Conservation (phyloP, 2,329 filamentous ascomycete genomes). For the Leptographium galeiforme region DNA sequence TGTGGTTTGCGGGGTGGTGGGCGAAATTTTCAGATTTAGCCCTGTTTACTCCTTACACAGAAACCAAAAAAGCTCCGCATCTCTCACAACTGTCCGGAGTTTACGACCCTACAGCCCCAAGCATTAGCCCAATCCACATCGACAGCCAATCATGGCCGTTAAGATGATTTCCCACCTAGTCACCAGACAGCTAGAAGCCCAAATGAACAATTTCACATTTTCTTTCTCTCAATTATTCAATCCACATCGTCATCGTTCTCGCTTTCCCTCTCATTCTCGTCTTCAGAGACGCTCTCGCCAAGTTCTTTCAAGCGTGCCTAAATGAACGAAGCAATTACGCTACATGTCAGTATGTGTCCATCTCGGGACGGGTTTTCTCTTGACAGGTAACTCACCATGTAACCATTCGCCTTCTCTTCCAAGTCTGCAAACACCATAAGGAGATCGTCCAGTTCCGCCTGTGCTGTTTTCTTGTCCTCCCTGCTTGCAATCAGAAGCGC, state of each 20-base stretch:
- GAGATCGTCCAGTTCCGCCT: constrained; percentile 67
- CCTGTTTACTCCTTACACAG: neutral
- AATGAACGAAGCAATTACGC: neutral
- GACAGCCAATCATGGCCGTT: neutral
- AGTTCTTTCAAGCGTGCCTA: constrained; percentile 49
- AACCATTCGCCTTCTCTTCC: constrained; percentile 61
- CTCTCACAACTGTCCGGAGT: neutral
- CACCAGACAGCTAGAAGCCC: neutral
- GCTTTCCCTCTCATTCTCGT: constrained; percentile 52
- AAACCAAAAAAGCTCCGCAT: neutral
- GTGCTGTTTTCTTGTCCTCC: constrained; percentile 47
- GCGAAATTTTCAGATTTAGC: neutral
- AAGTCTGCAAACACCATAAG: constrained; percentile 70
- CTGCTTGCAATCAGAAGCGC: constrained; percentile 33
- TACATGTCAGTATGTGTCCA: neutral
- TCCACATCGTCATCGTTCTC: constrained; percentile 34
- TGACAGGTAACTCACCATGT: constrained; percentile 45
- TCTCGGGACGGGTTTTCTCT: neutral
- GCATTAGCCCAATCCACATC: neutral
- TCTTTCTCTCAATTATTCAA: constrained; percentile 14
- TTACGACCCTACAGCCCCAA: neutral
- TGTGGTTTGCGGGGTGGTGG: neutral
- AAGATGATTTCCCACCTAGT: neutral
- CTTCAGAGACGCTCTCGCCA: constrained; percentile 61
- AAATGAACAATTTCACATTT: neutral